Base-by-base conservation (phyloP, 2,329 filamentous ascomycete genomes). In the Colletotrichum higginsianum region DNA sequence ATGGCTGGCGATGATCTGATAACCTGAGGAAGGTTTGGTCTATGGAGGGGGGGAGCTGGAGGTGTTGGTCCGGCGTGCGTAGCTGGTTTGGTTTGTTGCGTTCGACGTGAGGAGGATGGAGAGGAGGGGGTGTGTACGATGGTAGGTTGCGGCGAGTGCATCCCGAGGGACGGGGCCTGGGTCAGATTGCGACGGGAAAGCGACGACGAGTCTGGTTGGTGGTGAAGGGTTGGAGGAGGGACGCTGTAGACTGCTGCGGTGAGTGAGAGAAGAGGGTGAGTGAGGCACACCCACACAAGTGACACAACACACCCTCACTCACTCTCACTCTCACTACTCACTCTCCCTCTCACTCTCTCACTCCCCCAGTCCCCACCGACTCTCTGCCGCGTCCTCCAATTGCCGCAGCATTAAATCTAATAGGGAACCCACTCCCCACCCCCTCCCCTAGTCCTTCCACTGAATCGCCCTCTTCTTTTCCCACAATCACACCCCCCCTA, bases 371-470 rank as follows among this genome's bases (percentile, higher is more conserved):
- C 50, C 18, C 11, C 26, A 30, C 53, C 38, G 47, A 57, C 57
- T 7, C 16, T 26, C 44, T n/a, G 21, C 30, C 26, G 30, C 38
- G 40, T 64, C 67, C 58, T 63, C 71, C 71, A 72, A 71, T 73
- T 73, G 67, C 63, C 63, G 67, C 53, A 61, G 62, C 58, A 72
- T 72, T 67, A 57, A 73, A 71, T 58, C 57, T 73, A 73, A 72
- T 73, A 63, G 49, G 18, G 63, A 57, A 60, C 56, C 67, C 63
- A 58, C 61, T 67, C 47, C 60, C 57, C 21, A 13, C 50, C 13
- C 35, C 53, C 55, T n/a, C 53, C 52, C n/a, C 30, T 30, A 7
- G 30, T 30, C 50, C n/a, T 30, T 21, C 26, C 18, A 49, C 44
- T 61, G 44, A 61, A 61, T 61, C 57, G 57, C 61, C 50, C 61